Conservation (phyloP, 805 yeast species). For the Metschnikowia santaceciliae region DNA sequence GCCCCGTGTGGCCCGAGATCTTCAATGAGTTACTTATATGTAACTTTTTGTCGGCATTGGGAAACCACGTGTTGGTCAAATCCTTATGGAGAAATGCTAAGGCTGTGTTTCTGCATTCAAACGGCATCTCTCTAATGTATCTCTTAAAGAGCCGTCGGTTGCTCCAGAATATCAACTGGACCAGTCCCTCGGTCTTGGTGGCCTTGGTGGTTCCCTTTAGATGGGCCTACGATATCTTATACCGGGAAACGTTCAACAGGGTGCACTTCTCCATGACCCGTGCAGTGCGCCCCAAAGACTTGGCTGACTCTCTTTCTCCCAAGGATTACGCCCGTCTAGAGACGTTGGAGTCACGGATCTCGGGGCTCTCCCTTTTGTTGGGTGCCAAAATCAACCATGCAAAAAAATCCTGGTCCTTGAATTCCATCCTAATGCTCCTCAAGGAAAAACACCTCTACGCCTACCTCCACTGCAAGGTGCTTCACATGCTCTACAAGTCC, state of each 20-base stretch:
- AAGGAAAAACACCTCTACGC: constrained; percentile 4
- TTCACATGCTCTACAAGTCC: constrained; percentile 20
- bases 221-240: constrained; percentile 34
- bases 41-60: constrained; percentile 36
- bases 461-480: constrained; percentile 9
- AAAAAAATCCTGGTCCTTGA: neutral
- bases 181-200: constrained; percentile 30
- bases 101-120: neutral
- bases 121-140: neutral
- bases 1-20: constrained; percentile 18
- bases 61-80: constrained; percentile 29
- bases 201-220: constrained; percentile 33
- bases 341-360: constrained; percentile 9
- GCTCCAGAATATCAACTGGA: constrained; percentile 24
- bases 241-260: constrained; percentile 31
- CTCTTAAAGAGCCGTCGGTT: constrained; percentile 1
- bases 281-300: constrained; percentile 28
- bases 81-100: constrained; percentile 14
- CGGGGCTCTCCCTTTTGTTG: constrained; percentile 9
- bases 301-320: constrained; percentile 25
- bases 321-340: constrained; percentile 16
- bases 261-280: constrained; percentile 28
- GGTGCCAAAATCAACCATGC: constrained; percentile 3
- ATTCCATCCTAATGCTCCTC: neutral
- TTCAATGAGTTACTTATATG: constrained; percentile 32